These are phyloP conservation scores for Syzygium syzygioides DNA, from an alignment of 441 rosid species.

Conservation along the genomic window DNA sequence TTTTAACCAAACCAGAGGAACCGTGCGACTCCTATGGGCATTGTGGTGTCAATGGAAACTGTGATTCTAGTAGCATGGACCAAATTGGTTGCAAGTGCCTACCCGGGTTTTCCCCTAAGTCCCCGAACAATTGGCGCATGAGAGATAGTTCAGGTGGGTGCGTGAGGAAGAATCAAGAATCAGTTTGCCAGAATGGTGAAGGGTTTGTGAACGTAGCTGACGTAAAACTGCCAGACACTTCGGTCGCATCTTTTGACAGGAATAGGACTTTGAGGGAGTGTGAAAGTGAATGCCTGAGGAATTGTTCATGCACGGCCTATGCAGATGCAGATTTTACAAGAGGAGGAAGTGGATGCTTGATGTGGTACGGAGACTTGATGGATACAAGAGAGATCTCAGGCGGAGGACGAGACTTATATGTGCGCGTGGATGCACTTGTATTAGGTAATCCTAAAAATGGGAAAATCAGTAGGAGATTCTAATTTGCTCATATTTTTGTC, in stretches of 20 bases:
- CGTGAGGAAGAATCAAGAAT: constrained; percentile 17
- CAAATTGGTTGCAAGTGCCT: constrained; percentile 46
- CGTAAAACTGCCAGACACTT: constrained; percentile 52
- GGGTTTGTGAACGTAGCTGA: constrained; percentile 47
- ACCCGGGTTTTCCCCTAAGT: constrained; percentile 60
- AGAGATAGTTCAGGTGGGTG: constrained; percentile 57
- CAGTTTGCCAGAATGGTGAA: constrained; percentile 41
- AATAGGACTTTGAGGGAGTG: constrained; percentile 44
- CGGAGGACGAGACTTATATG: constrained; percentile 37
- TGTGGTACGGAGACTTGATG: constrained; percentile 45
- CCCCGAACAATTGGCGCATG: constrained; percentile 32
- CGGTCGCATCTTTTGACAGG: constrained; percentile 35
- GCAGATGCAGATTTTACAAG: constrained; percentile 32
- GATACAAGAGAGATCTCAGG: constrained; percentile 35
- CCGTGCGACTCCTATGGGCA: constrained; percentile 42
- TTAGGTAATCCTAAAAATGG: neutral
- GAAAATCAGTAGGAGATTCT: neutral
- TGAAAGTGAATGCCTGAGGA: constrained; percentile 32
- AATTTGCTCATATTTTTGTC: neutral
- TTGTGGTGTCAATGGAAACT: constrained; percentile 53
- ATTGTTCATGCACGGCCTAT: constrained; percentile 65
- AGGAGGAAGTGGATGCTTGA: constrained; percentile 57
- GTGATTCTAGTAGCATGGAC: constrained; percentile 26
- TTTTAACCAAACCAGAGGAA: constrained; percentile 46
- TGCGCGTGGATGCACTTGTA: constrained; percentile 35